These are phyloP conservation scores for Euptelea pleiosperma DNA, from an alignment of 164 flowering plant genomes.

Conservation along the genomic window DNA sequence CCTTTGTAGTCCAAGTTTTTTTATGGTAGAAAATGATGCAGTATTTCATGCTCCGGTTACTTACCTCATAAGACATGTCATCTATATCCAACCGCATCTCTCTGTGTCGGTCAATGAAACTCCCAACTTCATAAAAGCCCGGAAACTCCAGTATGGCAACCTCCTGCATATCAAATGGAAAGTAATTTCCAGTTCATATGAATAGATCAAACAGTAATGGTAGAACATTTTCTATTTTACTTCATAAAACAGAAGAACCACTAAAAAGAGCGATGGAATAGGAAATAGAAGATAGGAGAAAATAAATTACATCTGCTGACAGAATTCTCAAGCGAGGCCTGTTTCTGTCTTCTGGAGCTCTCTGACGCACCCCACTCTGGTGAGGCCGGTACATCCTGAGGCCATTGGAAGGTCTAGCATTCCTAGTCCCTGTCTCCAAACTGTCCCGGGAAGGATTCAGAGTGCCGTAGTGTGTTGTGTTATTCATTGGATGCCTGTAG, in stretches of 20 bases:
- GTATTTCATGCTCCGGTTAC: too few relatives aligned
- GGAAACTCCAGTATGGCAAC: constrained; percentile 60
- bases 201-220: too few relatives aligned
- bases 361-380: constrained; percentile 36
- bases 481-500: constrained; percentile 30
- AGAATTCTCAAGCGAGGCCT: constrained; percentile 52
- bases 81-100: constrained; percentile 94
- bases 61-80: constrained; percentile 95
- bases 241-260: too few relatives aligned
- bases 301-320: constrained; percentile 53
- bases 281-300: not conserved
- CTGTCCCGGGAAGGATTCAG: constrained; percentile 30
- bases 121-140: constrained; percentile 43
- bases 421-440: constrained; percentile 39
- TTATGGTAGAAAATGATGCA: too few relatives aligned
- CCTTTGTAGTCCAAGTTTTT: too few relatives aligned
- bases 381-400: constrained; percentile 43
- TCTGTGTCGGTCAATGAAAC: constrained; percentile 56
- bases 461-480: constrained; percentile 21
- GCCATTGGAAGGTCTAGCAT: constrained; percentile 44
- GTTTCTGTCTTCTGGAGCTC: constrained; percentile 36
- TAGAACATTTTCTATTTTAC: too few relatives aligned
- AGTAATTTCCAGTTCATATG: too few relatives aligned
- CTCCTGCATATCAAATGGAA: constrained; percentile 37
- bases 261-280: too few relatives aligned